phyloP scores from a whole-genome alignment of 169 alveolate genomes.

The Plasmodium falciparum region DNA sequence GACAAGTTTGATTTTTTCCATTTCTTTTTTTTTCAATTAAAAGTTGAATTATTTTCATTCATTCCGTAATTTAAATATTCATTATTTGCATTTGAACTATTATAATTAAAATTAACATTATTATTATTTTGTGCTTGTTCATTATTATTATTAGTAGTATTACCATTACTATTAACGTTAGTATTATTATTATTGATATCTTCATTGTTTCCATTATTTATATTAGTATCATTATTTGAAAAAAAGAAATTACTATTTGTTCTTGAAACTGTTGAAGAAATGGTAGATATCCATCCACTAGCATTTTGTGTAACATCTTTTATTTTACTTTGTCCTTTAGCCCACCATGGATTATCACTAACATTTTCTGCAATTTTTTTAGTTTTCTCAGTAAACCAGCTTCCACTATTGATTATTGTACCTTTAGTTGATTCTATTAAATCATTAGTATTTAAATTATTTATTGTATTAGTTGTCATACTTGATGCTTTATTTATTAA shows the following conservation, averaged over 20 bases:
- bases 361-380: slow-evolving; percentile 77
- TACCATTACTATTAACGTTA: slow-evolving; percentile 2
- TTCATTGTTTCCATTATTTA: slow-evolving; percentile 8
- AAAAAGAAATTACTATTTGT: slow-evolving; percentile 63
- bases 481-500: slow-evolving; percentile 59
- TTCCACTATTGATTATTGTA: slow-evolving; percentile 69
- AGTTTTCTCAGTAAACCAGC: slow-evolving; percentile 75
- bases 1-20: no score
- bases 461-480: slow-evolving; percentile 64
- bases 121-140: not conserved
- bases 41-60: not conserved
- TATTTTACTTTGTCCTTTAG: slow-evolving; percentile 70
- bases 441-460: slow-evolving; percentile 62
- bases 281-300: slow-evolving; percentile 75
- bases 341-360: slow-evolving; percentile 77
- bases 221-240: slow-evolving; percentile 30
- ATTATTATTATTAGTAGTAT: not conserved
- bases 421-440: slow-evolving; percentile 69
- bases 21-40: no score
- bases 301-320: slow-evolving; percentile 77
- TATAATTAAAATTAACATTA: not conserved
- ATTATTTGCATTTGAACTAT: slow-evolving; percentile 4
- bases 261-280: slow-evolving; percentile 64
- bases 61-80: slow-evolving; percentile 4
- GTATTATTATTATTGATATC: not conserved